phyloP scores from a whole-genome alignment of 441 rosid genomes.

The Rhodomyrtus psidioides region DNA sequence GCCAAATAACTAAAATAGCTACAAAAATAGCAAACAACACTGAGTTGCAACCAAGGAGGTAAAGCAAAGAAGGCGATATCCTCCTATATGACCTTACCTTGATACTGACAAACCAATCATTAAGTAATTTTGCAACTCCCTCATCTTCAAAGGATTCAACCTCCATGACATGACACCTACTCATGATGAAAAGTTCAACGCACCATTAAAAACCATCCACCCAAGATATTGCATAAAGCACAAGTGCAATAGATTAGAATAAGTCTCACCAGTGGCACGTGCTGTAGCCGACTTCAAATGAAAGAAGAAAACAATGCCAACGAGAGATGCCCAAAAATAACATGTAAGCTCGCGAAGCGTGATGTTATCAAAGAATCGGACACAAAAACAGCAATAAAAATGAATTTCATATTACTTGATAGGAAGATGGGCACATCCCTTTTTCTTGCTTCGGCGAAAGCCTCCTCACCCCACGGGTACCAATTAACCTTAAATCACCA shows the following conservation, averaged over 20 bases:
- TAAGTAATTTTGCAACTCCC: constrained; percentile 70
- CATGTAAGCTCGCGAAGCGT: constrained; percentile 1
- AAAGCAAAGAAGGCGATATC: neutral
- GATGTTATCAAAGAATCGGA: neutral
- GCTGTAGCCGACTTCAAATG: constrained; percentile 90
- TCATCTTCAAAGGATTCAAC: constrained; percentile 92
- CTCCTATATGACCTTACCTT: constrained; percentile 44
- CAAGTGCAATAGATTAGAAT: neutral
- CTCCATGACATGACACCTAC: constrained; percentile 99
- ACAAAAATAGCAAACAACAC: neutral
- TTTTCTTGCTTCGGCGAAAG: constrained; percentile 71
- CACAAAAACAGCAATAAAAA: neutral
- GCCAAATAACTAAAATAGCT: neutral
- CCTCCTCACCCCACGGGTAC: constrained; percentile 97
- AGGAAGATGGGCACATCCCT: constrained; percentile 90
- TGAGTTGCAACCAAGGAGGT: neutral
- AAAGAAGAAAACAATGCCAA: constrained; percentile 7
- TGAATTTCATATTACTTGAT: constrained; percentile 41
- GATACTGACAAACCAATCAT: constrained; percentile 73
- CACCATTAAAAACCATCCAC: neutral
- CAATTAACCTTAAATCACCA: constrained; percentile 65
- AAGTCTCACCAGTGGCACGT: constrained; percentile 92
- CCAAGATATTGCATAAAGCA: neutral
- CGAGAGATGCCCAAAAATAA: constrained; percentile 13
- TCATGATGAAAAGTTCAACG: neutral